Percentiles rank a stretch among this genome's conserved stretches.
Conservation (phyloP, 257 asterid species). For the Solanum lycopersicoides region DNA sequence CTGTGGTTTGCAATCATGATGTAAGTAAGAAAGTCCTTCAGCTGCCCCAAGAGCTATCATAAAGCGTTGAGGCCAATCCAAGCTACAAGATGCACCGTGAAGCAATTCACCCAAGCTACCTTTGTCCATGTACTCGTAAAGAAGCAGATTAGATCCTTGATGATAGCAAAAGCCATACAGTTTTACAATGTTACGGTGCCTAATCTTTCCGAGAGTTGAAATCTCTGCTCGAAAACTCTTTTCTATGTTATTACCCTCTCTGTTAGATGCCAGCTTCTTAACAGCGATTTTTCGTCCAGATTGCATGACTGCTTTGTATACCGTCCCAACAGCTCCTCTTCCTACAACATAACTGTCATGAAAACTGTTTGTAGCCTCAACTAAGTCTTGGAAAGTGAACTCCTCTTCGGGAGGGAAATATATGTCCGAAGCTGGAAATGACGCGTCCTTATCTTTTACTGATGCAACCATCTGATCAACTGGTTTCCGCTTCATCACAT, state of each 20-base stretch:
- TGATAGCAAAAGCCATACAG: constrained; percentile 32
- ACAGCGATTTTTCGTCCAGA: constrained; percentile 56
- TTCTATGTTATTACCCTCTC: constrained; percentile 64
- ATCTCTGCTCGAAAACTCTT: constrained; percentile 77
- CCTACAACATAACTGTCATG: constrained; percentile 62
- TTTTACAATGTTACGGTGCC: constrained; percentile 47
- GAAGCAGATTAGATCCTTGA: constrained; percentile 27
- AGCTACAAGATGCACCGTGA: constrained; percentile 22
- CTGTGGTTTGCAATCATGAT: constrained; percentile 49
- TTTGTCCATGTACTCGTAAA: constrained; percentile 44
- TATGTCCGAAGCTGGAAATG: constrained; percentile 49
- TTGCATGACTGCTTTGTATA: constrained; percentile 65
- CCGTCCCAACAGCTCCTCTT: constrained; percentile 80
- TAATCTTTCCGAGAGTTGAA: constrained; percentile 26
- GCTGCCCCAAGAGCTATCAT: constrained; percentile 53
- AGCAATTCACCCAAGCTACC: constrained; percentile 44
- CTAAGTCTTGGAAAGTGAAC: constrained; percentile 72
- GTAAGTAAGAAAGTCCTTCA: constrained; percentile 50
- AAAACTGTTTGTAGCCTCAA: constrained; percentile 76
- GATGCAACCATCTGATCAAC: constrained; percentile 16
- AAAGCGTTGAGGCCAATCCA: constrained; percentile 56
- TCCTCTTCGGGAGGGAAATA: constrained; percentile 86
- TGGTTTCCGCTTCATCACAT: constrained; percentile 43
- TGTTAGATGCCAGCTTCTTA: constrained; percentile 66
- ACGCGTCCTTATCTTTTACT: constrained; percentile 23